phyloP scores from a whole-genome alignment of 2,329 filamentous ascomycete genomes.

The Tolypocladium tropicale region DNA sequence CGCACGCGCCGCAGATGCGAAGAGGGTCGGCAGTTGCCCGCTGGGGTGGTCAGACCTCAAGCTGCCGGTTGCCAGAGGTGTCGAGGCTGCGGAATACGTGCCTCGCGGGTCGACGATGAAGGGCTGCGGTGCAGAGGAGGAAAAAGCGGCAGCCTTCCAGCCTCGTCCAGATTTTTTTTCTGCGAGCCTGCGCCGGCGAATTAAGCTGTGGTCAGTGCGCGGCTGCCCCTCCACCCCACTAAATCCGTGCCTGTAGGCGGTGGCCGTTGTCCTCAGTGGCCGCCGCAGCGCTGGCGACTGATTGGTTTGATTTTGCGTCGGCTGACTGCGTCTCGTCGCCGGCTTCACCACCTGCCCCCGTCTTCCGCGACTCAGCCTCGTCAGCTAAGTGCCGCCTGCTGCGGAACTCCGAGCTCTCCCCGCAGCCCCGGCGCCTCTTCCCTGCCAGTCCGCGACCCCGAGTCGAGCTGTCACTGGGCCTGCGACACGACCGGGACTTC shows the following conservation, averaged over 20 bases:
- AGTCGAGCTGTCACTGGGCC: not conserved
- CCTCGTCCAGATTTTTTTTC: slow-evolving; percentile 22
- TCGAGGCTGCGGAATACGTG: not conserved
- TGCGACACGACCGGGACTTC: not conserved
- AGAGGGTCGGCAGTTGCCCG: not conserved
- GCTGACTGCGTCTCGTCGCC: not conserved
- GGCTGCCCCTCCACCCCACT: slow-evolving; percentile 20
- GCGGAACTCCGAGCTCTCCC: not conserved
- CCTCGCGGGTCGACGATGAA: not conserved
- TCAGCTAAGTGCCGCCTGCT: not conserved
- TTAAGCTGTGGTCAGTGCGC: slow-evolving; percentile 25
- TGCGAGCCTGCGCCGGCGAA: slow-evolving; percentile 9
- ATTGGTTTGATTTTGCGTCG: not conserved
- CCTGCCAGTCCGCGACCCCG: not conserved
- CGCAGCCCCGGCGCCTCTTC: not conserved
- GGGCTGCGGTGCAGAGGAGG: slow-evolving; percentile 11
- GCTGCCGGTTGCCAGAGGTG: not conserved
- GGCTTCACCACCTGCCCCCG: not conserved
- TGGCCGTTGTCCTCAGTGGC: not conserved
- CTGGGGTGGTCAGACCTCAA: not conserved
- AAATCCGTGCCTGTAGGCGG: slow-evolving; percentile 1
- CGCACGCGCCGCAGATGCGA: not conserved
- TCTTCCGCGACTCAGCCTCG: not conserved
- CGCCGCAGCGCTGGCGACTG: not conserved
- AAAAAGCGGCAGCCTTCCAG: slow-evolving; percentile 18